A percentile compares a stretch with the other conserved stretches of the same genome.
phyloP scores from a whole-genome alignment of 495 filamentous ascomycete species.

The Schizothecium vesticola region DNA sequence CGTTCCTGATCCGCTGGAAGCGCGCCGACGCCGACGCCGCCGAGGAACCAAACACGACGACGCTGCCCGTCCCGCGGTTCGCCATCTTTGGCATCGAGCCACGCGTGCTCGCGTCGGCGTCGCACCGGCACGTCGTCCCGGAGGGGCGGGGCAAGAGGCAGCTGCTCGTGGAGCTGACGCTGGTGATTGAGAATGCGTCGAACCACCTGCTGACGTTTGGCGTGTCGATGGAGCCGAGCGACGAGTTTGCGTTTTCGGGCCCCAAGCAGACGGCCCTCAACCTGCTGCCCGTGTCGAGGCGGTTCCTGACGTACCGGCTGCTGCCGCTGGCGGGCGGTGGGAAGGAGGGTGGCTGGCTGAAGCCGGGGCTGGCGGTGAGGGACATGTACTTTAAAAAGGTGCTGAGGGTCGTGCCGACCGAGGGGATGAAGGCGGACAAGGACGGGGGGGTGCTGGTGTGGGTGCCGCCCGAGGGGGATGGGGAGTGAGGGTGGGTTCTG shows the following conservation, averaged over 20 bases:
- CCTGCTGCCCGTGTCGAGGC: conserved; percentile 70
- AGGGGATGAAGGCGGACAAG: conserved; percentile 69
- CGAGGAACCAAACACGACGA: conserved; percentile 45
- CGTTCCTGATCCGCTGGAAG: neutral
- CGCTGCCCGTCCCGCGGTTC: conserved; percentile 70
- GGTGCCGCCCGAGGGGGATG: conserved; percentile 47
- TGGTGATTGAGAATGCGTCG: conserved; percentile 90
- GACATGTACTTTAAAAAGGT: conserved; percentile 89
- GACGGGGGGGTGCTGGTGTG: conserved; percentile 67
- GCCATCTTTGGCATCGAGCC: conserved; percentile 77
- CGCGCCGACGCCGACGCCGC: neutral
- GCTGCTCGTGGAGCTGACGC: conserved; percentile 40
- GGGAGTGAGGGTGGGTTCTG: conserved; percentile 7
- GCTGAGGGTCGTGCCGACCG: conserved; percentile 63
- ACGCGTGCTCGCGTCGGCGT: conserved; percentile 68
- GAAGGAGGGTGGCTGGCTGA: conserved; percentile 53
- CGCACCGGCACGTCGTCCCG: conserved; percentile 28
- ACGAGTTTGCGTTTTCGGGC: conserved; percentile 90
- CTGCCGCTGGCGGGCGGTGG: conserved; percentile 40
- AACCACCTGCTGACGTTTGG: conserved; percentile 90
- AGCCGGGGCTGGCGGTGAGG: conserved; percentile 63
- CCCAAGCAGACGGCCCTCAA: conserved; percentile 72
- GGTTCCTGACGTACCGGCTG: conserved; percentile 63
- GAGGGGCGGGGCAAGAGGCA: neutral
- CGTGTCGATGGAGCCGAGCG: conserved; percentile 83